Base-by-base conservation (phyloP, 2,329 filamentous ascomycete species). In the Epichloe elymi region DNA sequence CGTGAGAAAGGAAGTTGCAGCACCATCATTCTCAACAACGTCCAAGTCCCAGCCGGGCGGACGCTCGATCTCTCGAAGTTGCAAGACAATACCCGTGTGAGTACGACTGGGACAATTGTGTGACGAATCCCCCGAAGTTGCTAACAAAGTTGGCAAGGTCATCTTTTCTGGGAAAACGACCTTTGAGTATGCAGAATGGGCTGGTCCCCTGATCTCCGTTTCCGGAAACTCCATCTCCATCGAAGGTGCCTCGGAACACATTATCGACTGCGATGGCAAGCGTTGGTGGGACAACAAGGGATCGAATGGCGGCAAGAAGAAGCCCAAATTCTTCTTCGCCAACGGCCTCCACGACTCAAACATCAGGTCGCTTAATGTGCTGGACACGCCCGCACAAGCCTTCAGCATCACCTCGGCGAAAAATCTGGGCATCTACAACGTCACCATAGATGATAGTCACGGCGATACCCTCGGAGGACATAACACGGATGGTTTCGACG, bases 261-360 rank as follows among this genome's bases (percentile, higher is more conserved):
- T 54, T 17, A 72, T 85, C 48, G 70, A 85, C 58, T 76, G 78
- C 51, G 70, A 76, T 39, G 79, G 80, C 37, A 59, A 70, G 10
- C 62, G 67, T 33, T 83, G 75, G 74, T 85, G 80, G 82, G 80
- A 85, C 57, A 70, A 72, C 49, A 57, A 80, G 64, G 81, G 81
- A 19, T 2, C 2, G 26, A 80, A 79, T 59, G 78, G 79, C 30
- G 80, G 80, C 61, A 74, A 74, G 65, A 76, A 64, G 23, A 84
- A 85, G 73, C 81, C 81, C 56, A 78, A 82, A 69, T 70, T 79
- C 67, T 78, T 79, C 67, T 70, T 66, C 37, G 75, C 74, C 42
- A 68, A 72, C 55, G 63, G 61, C 5, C 56, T 71, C 33, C 63
- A 38, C n/a, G 4, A 51, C 44, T 51, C 50, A 3, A 30, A 2